Evolutionary conservation across 2,329 filamentous ascomycete genomes (phyloP), one percentile per base, ranked within the genome.

Genomic region (Leptographium wingfieldii): DNA sequence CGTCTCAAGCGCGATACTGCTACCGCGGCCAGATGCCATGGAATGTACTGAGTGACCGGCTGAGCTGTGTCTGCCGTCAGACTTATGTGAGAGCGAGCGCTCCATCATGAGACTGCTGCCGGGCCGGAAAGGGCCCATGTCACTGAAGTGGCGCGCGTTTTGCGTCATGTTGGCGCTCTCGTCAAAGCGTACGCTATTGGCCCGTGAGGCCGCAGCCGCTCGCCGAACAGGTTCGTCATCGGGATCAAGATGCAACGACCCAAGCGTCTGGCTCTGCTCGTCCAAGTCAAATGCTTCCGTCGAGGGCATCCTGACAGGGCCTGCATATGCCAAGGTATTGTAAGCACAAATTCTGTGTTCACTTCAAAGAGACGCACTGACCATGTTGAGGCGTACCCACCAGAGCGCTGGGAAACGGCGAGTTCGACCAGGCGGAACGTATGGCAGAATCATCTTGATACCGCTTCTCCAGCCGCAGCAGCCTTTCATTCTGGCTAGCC

Each of bases 141-240:
- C 94, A 55, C 88, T 84, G 14, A 90, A 92, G 60, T 91, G 87
- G 53, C 92, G 84, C 61, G 87, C 88, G 64, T 83, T 84, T 68
- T 95, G 90, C 46, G 75, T 86, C 83, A 94, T 95, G 71, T 91
- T 82, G 10, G 83, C 91, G 69, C 90, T 96, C 71, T 97, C 92
- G 69, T 97, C 94, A 68, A 99, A 99, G 46, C 94, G 88, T 66
- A 99, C 94, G 69, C 94, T 97, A 70, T 97, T 97, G 55, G 94
- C 92, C 66, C 94, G 83, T 22, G 94, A 99, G 22, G 90, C 87
- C 25, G 89, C 90, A 59, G 94, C 90, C 1, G 64, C 64, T 64
- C 92, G 83, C 46, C 90, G 84, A 60, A 90, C 85, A 38, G 88
- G 88, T 69, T 92, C 88, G 63, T 97, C 91, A 63, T 96, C 92